Evolutionary conservation across 2,329 filamentous ascomycete species (phyloP).

Genomic region (Exophiala aquamarina): DNA sequence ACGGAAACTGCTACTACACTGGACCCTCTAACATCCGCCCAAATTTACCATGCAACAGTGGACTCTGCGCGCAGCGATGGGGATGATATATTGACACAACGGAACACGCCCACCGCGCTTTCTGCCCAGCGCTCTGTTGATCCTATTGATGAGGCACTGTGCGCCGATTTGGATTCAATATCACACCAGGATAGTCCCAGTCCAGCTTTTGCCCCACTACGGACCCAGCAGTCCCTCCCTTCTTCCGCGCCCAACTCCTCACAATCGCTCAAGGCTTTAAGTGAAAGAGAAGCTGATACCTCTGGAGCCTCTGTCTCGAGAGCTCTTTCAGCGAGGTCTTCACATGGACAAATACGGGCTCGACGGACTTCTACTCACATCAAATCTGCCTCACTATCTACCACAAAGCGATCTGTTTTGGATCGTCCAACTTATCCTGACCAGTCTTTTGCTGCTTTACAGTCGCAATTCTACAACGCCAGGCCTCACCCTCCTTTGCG

Average conservation of each 20-base stretch:
- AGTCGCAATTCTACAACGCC: conserved; percentile 43
- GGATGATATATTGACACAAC: conserved; percentile 17
- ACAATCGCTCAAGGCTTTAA: conserved; percentile 17
- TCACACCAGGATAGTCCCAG: conserved; percentile 6
- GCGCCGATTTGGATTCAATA: conserved; percentile 3
- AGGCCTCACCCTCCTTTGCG: conserved; percentile 41
- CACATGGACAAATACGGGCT: conserved; percentile 13
- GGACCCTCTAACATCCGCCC: not conserved
- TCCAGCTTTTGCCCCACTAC: conserved; percentile 6
- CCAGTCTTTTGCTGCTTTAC: conserved; percentile 48
- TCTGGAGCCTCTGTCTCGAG: conserved; percentile 9
- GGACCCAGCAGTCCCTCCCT: conserved; percentile 10
- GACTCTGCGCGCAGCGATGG: not conserved
- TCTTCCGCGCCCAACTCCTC: conserved; percentile 21
- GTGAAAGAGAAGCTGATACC: conserved; percentile 10
- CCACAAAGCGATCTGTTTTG: conserved; percentile 9
- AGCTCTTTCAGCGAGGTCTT: conserved; percentile 17
- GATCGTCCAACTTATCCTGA: conserved; percentile 45
- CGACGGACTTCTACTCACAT: conserved; percentile 24
- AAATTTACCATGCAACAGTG: too few species aligned
- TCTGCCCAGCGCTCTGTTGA: conserved; percentile 13
- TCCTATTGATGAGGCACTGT: conserved; percentile 15
- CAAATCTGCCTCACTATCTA: conserved; percentile 25
- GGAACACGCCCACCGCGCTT: conserved; percentile 21
- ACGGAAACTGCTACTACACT: not conserved